Conservation (phyloP, 2,329 filamentous ascomycete genomes). For the Aureobasidium sp. region DNA sequence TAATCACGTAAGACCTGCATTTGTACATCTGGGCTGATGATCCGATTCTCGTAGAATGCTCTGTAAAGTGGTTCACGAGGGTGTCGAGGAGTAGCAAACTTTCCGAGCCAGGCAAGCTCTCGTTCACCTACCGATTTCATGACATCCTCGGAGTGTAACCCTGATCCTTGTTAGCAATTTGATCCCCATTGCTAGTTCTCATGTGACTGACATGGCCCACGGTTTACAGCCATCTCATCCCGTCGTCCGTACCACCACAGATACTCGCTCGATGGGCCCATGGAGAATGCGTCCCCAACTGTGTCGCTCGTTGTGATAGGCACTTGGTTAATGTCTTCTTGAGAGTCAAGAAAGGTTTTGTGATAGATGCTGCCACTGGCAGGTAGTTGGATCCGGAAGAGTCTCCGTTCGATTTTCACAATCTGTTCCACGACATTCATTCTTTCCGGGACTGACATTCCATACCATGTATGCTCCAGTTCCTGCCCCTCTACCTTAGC, state of each 20-base stretch:
- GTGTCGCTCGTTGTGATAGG: background rate
- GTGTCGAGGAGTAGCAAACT: constrained; percentile 32
- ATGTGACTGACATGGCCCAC: too few species aligned
- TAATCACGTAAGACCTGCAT: too few species aligned
- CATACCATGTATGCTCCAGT: background rate
- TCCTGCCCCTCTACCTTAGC: background rate
- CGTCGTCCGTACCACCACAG: background rate
- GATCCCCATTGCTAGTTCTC: too few species aligned
- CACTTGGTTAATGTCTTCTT: background rate
- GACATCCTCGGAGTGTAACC: constrained; percentile 27
- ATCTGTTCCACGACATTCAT: background rate
- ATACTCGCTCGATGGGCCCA: background rate
- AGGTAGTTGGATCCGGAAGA: background rate
- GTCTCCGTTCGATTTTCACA: background rate
- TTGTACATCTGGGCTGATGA: too few species aligned
- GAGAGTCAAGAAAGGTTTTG: background rate
- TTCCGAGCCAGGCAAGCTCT: constrained; percentile 34
- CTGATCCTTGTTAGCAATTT: constrained; percentile 25
- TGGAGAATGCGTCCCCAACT: background rate
- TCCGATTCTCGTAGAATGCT: constrained; percentile 29
- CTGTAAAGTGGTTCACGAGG: constrained; percentile 35
- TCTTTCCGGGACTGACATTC: background rate
- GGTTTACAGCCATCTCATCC: background rate
- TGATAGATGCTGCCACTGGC: background rate
- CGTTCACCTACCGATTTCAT: constrained; percentile 34